Conservation (phyloP, 495 filamentous ascomycete species). For the Podospora bellae-mahoneyi region DNA sequence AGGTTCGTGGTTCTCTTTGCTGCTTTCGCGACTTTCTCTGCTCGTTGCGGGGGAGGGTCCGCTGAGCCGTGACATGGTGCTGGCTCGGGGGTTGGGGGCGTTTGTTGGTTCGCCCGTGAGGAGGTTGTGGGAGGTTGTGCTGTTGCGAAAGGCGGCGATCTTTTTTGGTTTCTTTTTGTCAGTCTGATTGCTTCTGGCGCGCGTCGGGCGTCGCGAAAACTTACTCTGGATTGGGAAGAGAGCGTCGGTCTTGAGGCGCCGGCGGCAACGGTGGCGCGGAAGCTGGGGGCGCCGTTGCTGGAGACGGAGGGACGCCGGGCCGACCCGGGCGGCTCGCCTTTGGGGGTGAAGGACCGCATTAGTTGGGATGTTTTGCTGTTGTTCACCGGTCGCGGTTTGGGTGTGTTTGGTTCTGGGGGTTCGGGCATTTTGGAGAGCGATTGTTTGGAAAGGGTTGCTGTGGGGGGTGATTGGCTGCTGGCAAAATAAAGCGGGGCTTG, state of each 20-base stretch:
- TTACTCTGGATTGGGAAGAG: constrained; percentile 44
- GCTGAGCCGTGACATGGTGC: constrained; percentile 38
- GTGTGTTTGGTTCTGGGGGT: constrained; percentile 18
- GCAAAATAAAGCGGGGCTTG: not conserved
- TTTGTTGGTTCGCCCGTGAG: constrained; percentile 48
- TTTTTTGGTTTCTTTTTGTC: constrained; percentile 15
- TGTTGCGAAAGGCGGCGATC: constrained; percentile 24
- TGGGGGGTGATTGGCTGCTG: constrained; percentile 16
- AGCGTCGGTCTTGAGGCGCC: constrained; percentile 31
- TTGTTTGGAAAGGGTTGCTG: constrained; percentile 9
- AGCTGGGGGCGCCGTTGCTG: constrained; percentile 25
- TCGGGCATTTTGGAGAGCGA: constrained; percentile 16
- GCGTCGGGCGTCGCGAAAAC: constrained; percentile 24
- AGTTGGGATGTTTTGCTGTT: constrained; percentile 10
- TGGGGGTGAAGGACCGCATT: constrained; percentile 33
- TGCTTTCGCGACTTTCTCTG: constrained; percentile 39
- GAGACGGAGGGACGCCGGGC: constrained; percentile 26
- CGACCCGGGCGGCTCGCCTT: constrained; percentile 31
- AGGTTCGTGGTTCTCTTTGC: constrained; percentile 49
- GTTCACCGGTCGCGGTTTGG: constrained; percentile 15
- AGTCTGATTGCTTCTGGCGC: not conserved
- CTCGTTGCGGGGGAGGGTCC: constrained; percentile 30
- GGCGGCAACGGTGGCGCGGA: constrained; percentile 38
- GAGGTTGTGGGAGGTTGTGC: constrained; percentile 55
- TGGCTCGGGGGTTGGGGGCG: constrained; percentile 23